phyloP scores from a whole-genome alignment of 176 grass and related monocot species.

The Raddia distichophylla region DNA sequence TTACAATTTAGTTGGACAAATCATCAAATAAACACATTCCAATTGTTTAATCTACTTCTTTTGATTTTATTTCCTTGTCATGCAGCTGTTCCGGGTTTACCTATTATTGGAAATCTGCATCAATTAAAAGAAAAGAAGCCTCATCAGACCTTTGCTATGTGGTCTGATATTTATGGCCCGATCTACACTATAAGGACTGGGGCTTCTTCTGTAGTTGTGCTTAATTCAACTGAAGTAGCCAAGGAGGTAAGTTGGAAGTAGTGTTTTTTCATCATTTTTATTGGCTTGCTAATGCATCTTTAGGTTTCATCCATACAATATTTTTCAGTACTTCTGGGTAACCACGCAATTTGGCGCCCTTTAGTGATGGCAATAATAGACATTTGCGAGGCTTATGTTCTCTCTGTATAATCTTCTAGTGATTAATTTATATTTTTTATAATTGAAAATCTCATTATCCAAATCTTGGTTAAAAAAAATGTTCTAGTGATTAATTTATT shows the following conservation, averaged over 20 bases:
- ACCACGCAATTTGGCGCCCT: not conserved
- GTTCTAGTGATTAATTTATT: not conserved
- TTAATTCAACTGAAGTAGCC: conserved; percentile 77
- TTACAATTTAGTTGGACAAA: not conserved
- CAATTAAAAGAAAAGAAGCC: conserved; percentile 93
- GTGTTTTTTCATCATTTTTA: not conserved
- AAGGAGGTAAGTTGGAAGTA: conserved; percentile 57
- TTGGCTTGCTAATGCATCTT: not conserved
- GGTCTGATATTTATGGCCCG: conserved; percentile 75
- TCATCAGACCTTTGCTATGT: conserved; percentile 74
- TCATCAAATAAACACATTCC: not conserved
- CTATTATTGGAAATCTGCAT: conserved; percentile 80
- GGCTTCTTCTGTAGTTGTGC: conserved; percentile 63
- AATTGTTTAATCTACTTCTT: not conserved
- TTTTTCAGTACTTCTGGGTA: not conserved
- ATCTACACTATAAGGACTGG: conserved; percentile 83
- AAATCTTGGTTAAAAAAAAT: not conserved
- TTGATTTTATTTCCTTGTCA: conserved; percentile 15
- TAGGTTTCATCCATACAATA: conserved; percentile 1
- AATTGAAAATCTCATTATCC: not conserved
- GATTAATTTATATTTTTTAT: not conserved
- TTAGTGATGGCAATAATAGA: not conserved
- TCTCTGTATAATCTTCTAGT: not conserved
- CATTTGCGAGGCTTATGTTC: conserved; percentile 2
- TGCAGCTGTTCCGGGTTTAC: conserved; percentile 83